Evolutionary conservation across 116 monocot species (phyloP).

Genomic region (Cymodocea nodosa): DNA sequence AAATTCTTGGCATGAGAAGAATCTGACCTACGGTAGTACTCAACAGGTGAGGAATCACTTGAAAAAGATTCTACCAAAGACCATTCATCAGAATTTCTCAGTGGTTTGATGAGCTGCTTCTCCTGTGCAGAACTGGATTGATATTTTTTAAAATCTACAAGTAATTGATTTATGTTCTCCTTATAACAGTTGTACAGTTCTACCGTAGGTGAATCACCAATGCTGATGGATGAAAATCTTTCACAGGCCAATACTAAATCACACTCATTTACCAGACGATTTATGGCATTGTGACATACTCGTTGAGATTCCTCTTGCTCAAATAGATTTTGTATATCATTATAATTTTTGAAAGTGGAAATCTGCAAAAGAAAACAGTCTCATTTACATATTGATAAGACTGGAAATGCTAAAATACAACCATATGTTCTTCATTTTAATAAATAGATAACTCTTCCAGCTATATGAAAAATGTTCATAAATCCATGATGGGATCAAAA

Average conservation of each 20-base stretch:
- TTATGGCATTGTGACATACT: conserved; percentile 13
- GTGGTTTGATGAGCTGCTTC: conserved; percentile 11
- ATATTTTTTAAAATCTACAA: conserved; percentile 15
- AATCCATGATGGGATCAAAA: no score
- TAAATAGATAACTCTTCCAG: neutral
- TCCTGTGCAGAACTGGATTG: conserved; percentile 7
- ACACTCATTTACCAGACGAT: conserved; percentile 28
- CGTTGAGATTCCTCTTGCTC: conserved; percentile 21
- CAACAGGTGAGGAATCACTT: conserved; percentile 7
- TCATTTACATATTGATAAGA: neutral
- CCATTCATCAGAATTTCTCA: conserved; percentile 15
- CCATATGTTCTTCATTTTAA: neutral
- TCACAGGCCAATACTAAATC: conserved; percentile 38
- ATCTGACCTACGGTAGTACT: conserved; percentile 3
- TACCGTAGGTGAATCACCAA: conserved; percentile 60
- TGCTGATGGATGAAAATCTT: conserved; percentile 68
- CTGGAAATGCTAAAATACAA: neutral
- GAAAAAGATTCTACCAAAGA: conserved; percentile 10
- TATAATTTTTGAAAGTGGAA: conserved; percentile 40
- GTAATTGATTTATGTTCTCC: conserved; percentile 14
- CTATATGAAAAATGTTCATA: neutral
- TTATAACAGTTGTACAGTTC: conserved; percentile 46
- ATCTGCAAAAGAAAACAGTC: conserved; percentile 27
- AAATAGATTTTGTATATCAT: conserved; percentile 29
- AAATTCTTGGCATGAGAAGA: conserved; percentile 16